phyloP scores from a whole-genome alignment of 2,329 filamentous ascomycete species.

The Aspergillus thermomutatus region DNA sequence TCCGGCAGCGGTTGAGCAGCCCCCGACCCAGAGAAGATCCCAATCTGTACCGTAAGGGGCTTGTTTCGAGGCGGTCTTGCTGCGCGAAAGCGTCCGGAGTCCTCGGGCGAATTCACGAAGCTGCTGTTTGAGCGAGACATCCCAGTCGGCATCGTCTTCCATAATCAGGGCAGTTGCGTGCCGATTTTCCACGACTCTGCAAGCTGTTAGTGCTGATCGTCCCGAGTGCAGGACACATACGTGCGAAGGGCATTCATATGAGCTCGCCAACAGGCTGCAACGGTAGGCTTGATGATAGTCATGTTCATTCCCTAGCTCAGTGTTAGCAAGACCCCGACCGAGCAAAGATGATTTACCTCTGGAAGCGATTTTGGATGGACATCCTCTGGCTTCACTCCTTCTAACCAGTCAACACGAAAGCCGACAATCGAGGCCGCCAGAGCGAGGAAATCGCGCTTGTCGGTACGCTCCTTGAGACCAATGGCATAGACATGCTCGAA shows the following conservation, averaged over 20 bases:
- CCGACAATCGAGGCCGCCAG: constrained; percentile 42
- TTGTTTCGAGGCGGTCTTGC: constrained; percentile 18
- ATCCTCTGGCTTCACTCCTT: constrained; percentile 41
- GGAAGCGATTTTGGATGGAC: constrained; percentile 45
- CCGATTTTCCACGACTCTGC: constrained; percentile 44
- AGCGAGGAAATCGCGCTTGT: constrained; percentile 49
- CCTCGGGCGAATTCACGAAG: constrained; percentile 39
- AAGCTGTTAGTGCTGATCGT: background rate
- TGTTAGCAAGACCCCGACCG: constrained; percentile 2
- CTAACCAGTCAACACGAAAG: constrained; percentile 44
- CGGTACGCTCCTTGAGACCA: constrained; percentile 46
- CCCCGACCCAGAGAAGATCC: background rate
- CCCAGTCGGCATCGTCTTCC: constrained; percentile 60
- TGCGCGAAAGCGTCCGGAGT: constrained; percentile 27
- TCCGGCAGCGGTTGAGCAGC: background rate
- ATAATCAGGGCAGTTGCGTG: constrained; percentile 51
- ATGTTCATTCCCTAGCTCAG: constrained; percentile 8
- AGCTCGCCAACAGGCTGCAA: constrained; percentile 43
- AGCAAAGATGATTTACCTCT: constrained; percentile 12
- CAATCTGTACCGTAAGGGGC: constrained; percentile 23
- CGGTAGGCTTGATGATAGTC: constrained; percentile 19
- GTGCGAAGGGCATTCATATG: constrained; percentile 37
- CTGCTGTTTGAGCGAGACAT: constrained; percentile 50
- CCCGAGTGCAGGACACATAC: constrained; percentile 13
- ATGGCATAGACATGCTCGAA: constrained; percentile 49